Evolutionary conservation across 441 rosid species (phyloP).

Genomic region (Viola pubescens): DNA sequence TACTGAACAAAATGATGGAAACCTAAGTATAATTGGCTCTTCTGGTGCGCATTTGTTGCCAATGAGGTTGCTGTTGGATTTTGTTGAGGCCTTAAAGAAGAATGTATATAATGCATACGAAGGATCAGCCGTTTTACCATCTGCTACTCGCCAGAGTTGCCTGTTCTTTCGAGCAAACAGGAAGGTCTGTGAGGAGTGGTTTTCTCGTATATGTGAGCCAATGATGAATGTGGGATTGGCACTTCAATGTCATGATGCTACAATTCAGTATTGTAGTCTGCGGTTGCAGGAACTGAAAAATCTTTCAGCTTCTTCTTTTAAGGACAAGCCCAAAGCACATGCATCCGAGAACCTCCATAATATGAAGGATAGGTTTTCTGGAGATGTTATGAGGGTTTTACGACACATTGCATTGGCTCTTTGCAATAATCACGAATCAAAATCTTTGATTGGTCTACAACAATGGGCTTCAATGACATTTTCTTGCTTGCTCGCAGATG

Average conservation of each 20-base stretch:
- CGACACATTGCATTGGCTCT: constrained; percentile 71
- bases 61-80: constrained; percentile 91
- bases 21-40: constrained; percentile 66
- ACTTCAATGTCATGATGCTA: constrained; percentile 83
- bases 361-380: constrained; percentile 45
- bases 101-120: constrained; percentile 94
- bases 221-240: constrained; percentile 99
- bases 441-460: constrained; percentile 74
- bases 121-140: constrained; percentile 82
- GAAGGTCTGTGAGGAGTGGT: constrained; percentile 99
- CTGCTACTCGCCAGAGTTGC: constrained; percentile 69
- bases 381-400: constrained; percentile 66
- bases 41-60: constrained; percentile 94
- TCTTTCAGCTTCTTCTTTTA: constrained; percentile 45
- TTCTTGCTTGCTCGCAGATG: constrained; percentile 65
- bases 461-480: constrained; percentile 73
- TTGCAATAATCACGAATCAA: constrained; percentile 67
- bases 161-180: constrained; percentile 88
- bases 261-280: constrained; percentile 72
- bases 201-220: constrained; percentile 97
- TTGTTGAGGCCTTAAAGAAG: constrained; percentile 93
- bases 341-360: constrained; percentile 49
- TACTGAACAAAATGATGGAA: constrained; percentile 75
- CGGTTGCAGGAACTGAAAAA: constrained; percentile 80
- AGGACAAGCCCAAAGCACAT: constrained; percentile 65